phyloP scores from a whole-genome alignment of 2,329 filamentous ascomycete genomes.

The Alternaria angustiovoidea region DNA sequence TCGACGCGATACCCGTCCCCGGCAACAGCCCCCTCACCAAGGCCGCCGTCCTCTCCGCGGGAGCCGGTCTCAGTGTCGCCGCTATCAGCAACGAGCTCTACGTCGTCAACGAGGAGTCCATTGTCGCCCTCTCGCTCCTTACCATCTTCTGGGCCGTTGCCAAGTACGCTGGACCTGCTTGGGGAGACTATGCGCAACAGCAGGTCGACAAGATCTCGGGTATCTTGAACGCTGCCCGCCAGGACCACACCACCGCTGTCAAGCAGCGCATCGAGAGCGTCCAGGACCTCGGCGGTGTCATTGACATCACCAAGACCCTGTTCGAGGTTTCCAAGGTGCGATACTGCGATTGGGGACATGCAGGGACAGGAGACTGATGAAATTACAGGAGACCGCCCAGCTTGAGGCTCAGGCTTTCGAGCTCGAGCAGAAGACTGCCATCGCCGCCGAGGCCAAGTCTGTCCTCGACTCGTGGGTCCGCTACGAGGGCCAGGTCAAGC shows the following conservation, averaged over 20 bases:
- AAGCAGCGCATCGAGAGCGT: slow-evolving; percentile 94
- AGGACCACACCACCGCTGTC: slow-evolving; percentile 94
- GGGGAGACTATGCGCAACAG: slow-evolving; percentile 88
- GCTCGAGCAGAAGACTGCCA: slow-evolving; percentile 93
- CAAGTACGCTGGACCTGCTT: slow-evolving; percentile 92
- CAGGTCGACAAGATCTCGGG: slow-evolving; percentile 93
- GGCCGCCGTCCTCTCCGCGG: slow-evolving; percentile 94
- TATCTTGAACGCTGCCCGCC: slow-evolving; percentile 92
- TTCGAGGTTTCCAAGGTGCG: slow-evolving; percentile 97
- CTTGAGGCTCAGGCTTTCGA: slow-evolving; percentile 96
- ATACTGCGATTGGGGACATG: slow-evolving; percentile 41
- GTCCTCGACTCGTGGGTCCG: slow-evolving; percentile 98
- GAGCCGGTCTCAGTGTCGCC: slow-evolving; percentile 88
- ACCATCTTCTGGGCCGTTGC: slow-evolving; percentile 91
- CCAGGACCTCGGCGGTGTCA: slow-evolving; percentile 90
- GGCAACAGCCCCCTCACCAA: slow-evolving; percentile 94
- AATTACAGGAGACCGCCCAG: slow-evolving; percentile 84
- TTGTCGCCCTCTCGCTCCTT: slow-evolving; percentile 90
- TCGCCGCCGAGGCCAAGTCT: slow-evolving; percentile 90
- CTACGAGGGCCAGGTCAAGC: slow-evolving; percentile 98
- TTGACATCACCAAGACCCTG: slow-evolving; percentile 95
- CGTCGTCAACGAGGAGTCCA: slow-evolving; percentile 98
- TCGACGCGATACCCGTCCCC: slow-evolving; percentile 91
- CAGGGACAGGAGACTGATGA: slow-evolving; percentile 34
- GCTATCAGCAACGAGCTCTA: slow-evolving; percentile 99